Evolutionary conservation across 768 basidiomycete species (phyloP), one percentile per base, ranked within the genome.

Genomic region (Mycena leptocephala): DNA sequence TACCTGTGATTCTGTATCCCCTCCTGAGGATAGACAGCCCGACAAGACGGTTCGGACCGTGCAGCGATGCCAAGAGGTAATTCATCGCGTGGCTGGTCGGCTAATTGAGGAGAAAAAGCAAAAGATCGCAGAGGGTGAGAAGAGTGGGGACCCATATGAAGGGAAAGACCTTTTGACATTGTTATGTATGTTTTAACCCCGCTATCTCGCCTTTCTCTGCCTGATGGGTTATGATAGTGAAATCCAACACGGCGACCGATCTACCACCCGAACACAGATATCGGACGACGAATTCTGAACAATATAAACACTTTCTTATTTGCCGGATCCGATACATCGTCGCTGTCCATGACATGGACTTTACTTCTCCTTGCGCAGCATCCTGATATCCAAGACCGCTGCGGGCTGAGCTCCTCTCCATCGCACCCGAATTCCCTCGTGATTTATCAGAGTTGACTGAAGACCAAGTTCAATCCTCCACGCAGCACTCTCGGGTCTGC

Each of bases 281-380:
- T 94, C 96, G 0, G 97, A 98, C 80, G 92, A 94, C 35, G 97
- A 98, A 93, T 97, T 64, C 88, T 97, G 14, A 88, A 95, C 80
- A 96, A 93, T 74, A 93, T 97, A 83, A 96, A 95, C 79, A 97
- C 96, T 0, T 95, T 97, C 83, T 92, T 97, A 89, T 96, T 97
- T 82, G 96, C 95, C 26, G 97, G 97, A 5, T 95, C 96, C 16
- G 96, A 97, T 80, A 96, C 96, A 0, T 94, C 94, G 14, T 95
- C 95, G 3, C 91, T 97, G 33, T 90, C 93, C 6, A 85, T 98
- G 55, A 95, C 95, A 0, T 98, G 97, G 97, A 93, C 93, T 2
- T 83, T 98, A n/a, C 86, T 93, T 72, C 86, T 95, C 20, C 90
- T 98, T 46, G 92, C 96, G 0, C 88, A 90, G 78, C 85, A 95